Conservation (phyloP, 306 rosid genomes). For the Cicer judaicum region DNA sequence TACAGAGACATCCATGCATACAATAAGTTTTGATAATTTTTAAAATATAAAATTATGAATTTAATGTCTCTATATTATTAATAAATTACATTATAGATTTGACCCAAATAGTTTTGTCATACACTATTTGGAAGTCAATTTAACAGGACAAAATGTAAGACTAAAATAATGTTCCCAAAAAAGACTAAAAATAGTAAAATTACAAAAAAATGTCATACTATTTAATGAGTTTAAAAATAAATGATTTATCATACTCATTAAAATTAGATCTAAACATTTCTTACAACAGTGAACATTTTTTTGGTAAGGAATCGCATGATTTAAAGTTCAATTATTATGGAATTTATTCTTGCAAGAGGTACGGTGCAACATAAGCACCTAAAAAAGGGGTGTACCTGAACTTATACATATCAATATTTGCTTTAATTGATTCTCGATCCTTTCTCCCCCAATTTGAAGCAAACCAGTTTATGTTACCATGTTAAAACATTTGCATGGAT, state of each 20-base stretch:
- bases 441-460: constrained; percentile 9
- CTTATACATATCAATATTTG: not conserved
- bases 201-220: not conserved
- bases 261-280: not conserved
- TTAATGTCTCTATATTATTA: too few relatives aligned
- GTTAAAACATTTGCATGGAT: constrained; percentile 13
- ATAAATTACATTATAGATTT: too few relatives aligned
- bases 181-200: too few relatives aligned
- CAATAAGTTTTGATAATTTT: too few relatives aligned
- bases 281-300: not conserved
- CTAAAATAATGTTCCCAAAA: too few relatives aligned
- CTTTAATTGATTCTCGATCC: constrained; percentile 4
- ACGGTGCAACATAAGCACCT: not conserved
- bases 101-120: not conserved
- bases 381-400: not conserved
- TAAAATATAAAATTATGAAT: too few relatives aligned
- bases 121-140: not conserved
- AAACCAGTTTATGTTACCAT: constrained; percentile 9
- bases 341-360: not conserved
- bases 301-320: not conserved
- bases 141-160: not conserved
- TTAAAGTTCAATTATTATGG: constrained; percentile 6
- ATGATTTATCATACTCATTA: not conserved
- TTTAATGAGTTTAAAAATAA: not conserved
- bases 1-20: too few relatives aligned